These are phyloP conservation scores for Bipolaris victoriae DNA, from an alignment of 2,329 filamentous ascomycete species.

Conservation along the genomic window DNA sequence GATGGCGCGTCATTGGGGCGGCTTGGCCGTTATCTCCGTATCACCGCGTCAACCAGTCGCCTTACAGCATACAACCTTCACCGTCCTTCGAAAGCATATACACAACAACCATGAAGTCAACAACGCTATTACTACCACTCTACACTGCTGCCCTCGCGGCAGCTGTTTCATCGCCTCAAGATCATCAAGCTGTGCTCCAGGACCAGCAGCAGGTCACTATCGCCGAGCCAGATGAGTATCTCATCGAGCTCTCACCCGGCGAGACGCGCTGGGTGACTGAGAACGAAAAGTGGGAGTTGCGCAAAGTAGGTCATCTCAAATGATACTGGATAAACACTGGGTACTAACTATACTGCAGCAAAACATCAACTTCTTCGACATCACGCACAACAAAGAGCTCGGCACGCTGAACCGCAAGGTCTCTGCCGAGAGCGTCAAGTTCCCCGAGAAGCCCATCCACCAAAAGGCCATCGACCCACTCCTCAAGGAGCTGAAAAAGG, in stretches of 20 bases:
- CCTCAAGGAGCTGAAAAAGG: constrained; percentile 72
- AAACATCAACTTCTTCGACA: constrained; percentile 91
- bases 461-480: constrained; percentile 72
- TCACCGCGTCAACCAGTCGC: constrained; percentile 17
- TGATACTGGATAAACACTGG: not conserved
- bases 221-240: constrained; percentile 48
- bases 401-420: constrained; percentile 54
- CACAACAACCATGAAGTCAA: constrained; percentile 41
- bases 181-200: constrained; percentile 39
- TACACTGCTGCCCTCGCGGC: constrained; percentile 38
- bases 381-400: constrained; percentile 75
- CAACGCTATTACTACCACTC: constrained; percentile 42
- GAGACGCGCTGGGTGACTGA: constrained; percentile 88
- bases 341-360: constrained; percentile 60
- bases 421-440: constrained; percentile 59
- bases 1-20: not conserved
- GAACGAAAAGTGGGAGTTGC: constrained; percentile 91
- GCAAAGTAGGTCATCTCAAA: constrained; percentile 65
- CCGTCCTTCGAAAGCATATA: constrained; percentile 1
- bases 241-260: constrained; percentile 85
- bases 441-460: constrained; percentile 69
- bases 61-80: constrained; percentile 15
- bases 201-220: constrained; percentile 32
- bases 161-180: constrained; percentile 35
- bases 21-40: constrained; percentile 14